phyloP scores from a whole-genome alignment of 495 filamentous ascomycete species.

The Neurospora sp. region DNA sequence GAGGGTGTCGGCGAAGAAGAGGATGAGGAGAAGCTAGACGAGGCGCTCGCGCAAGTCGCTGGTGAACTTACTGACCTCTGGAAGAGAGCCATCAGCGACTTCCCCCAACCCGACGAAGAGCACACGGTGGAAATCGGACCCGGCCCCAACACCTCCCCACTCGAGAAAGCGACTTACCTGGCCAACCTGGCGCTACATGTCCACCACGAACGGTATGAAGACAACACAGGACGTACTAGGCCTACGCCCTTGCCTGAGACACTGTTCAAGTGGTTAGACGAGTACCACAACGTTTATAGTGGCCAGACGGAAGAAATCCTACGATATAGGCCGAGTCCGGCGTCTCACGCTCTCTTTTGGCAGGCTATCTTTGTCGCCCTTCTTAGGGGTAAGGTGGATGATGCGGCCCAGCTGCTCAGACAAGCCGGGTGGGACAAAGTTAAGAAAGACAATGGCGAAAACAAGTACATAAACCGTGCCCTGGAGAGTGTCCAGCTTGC shows the following conservation, averaged over 20 bases:
- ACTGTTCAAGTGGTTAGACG: conserved; percentile 69
- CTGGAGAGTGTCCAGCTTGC: conserved; percentile 63
- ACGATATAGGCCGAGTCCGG: conserved; percentile 55
- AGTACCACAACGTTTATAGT: conserved; percentile 52
- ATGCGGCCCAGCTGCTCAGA: conserved; percentile 52
- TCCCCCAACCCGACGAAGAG: conserved; percentile 39
- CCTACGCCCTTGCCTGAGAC: conserved; percentile 54
- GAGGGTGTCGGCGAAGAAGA: conserved; percentile 44
- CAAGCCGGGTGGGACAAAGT: conserved; percentile 68
- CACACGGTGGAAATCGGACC: conserved; percentile 54
- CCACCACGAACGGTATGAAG: conserved; percentile 52
- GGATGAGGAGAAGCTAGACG: conserved; percentile 44
- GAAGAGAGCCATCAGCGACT: conserved; percentile 39
- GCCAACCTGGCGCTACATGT: conserved; percentile 61
- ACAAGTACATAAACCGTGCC: conserved; percentile 59
- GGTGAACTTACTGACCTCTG: conserved; percentile 49
- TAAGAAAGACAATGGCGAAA: conserved; percentile 35
- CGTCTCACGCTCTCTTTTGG: conserved; percentile 70
- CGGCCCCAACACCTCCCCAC: conserved; percentile 41
- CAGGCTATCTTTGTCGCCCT: conserved; percentile 57
- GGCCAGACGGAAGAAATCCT: conserved; percentile 51
- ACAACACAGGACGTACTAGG: conserved; percentile 26
- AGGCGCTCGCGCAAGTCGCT: conserved; percentile 44
- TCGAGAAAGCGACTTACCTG: conserved; percentile 66
- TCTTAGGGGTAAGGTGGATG: conserved; percentile 59